phyloP scores from a whole-genome alignment of 139 green algal genomes.

The Chlamydomonas asymmetrica region DNA sequence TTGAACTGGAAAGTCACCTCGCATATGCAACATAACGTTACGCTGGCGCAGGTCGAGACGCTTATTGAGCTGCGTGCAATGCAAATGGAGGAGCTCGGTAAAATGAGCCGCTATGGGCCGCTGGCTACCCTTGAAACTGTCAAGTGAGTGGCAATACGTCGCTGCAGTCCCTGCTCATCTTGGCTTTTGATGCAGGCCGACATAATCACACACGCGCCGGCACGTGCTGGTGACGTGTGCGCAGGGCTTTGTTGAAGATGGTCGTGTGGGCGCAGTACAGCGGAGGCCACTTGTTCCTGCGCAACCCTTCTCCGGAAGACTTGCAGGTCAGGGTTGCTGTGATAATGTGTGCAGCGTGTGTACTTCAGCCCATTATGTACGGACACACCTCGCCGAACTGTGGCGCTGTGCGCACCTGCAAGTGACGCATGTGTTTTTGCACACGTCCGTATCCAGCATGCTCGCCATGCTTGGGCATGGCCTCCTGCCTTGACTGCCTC shows the following conservation, averaged over 20 bases:
- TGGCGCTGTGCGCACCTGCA: not conserved
- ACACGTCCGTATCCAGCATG: not conserved
- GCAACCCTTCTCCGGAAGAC: slow-evolving; percentile 33
- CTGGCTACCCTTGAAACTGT: slow-evolving; percentile 42
- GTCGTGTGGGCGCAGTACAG: slow-evolving; percentile 31
- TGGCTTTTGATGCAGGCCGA: too few relatives aligned
- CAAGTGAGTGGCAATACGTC: slow-evolving; percentile 59
- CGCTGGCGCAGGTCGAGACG: slow-evolving; percentile 43
- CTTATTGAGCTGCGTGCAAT: slow-evolving; percentile 62
- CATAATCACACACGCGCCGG: too few relatives aligned
- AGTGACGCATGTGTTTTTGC: slow-evolving; percentile 8
- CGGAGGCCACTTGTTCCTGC: slow-evolving; percentile 35
- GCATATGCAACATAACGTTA: not conserved
- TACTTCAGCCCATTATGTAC: too few relatives aligned
- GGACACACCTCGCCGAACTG: not conserved
- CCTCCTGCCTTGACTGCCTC: too few relatives aligned
- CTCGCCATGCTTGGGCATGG: too few relatives aligned
- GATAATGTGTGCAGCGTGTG: too few relatives aligned
- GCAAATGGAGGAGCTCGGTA: slow-evolving; percentile 45
- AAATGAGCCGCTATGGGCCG: slow-evolving; percentile 50
- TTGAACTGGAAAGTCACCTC: not conserved
- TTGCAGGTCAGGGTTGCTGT: too few relatives aligned
- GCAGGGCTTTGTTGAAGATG: slow-evolving; percentile 42
- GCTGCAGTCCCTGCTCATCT: too few relatives aligned
- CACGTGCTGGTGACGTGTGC: not conserved